Evolutionary conservation across 495 filamentous ascomycete genomes (phyloP), one percentile per base, ranked within the genome.

Genomic region (Massariosphaeria phaeospora): DNA sequence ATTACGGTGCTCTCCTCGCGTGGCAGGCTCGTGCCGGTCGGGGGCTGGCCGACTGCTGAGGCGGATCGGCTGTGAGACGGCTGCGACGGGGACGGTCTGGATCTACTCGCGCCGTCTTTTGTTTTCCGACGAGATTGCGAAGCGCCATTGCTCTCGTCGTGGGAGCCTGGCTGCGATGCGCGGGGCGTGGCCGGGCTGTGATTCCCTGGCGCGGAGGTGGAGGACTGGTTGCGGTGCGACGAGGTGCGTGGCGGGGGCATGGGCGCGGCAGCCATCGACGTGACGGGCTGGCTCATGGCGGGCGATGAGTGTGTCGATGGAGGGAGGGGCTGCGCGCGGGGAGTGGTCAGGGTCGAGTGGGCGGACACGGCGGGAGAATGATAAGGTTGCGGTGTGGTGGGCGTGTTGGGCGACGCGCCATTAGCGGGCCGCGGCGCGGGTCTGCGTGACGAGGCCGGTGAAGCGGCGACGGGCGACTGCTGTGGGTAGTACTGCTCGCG

Each of bases 1-100:
- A 95, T 82, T 18, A 94, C 80, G 40, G 84, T 80, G 67, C 79
- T 83, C 26, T 81, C 76, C 64, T 86, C 82, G 48, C 80, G 75
- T 13, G 79, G 80, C 3, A 77, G 75, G 25, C 72, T 74, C 33
- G 73, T 79, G 25, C 67, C 70, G 13, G 63, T 38, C 8, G 67
- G 69, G 25, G 66, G 47, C 40, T 65, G 61, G 25, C 67, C 55
- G 65, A 72, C 67, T 34, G 67, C 70, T 51, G 64, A 74, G 38
- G 64, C 74, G 65, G 67, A 76, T 59, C 59, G 73, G 69, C 66
- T 76, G 38, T 72, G 61, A 0, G 46, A 61, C 30, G 69, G 69
- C 42, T 69, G 63, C 39, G 59, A 47, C 7, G 61, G 58, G 1
- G 63, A 52, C 33, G 29, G 39, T 17, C 48, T 64, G 10, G 52